Base-by-base conservation (phyloP, 139 green algal genomes). In the Volvox reticuliferus region DNA sequence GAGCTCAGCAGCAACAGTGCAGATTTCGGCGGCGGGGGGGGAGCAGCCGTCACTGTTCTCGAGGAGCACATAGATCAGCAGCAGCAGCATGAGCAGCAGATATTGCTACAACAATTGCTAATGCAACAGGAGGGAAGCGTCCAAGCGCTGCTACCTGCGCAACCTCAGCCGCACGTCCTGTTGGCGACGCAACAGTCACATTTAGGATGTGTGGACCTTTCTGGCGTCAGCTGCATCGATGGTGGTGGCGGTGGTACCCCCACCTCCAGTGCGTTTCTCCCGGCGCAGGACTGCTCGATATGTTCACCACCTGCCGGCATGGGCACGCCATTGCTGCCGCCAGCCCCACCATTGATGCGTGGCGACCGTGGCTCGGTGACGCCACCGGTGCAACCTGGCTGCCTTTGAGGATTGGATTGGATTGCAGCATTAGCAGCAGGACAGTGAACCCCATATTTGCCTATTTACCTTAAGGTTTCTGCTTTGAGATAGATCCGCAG, bases 1-100 rank as follows among this genome's bases (percentile, higher is more conserved):
- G 81, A 87, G n/a, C 61, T 67, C 28, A 86, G 80, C 80, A 86
- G 80, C 80, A 86, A 28, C 50, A 75, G 55, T 61, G 80, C 36
- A 13, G 50, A 73, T 18, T 16, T 24, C 16, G 80, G 55, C 28
- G 80, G 55, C 12, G 80, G 30, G 33, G 80, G 22, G 24, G 37
- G 36, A 22, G 44, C 22, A 18, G 37, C 78, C 0, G 78, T 37
- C 17, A 44, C 28, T 22, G 20, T 18, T 20, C 78, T 67, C 19
- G 36, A 67, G 21, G 78, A 84, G 36, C 26, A 22, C 21, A 13
- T 82, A 36, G 76, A 82, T 3, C 18, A 82, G 76, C 76, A 82
- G 76, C 71, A 55, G 32, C 76, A 55, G 76, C 76, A 61, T 33
- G 18, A 82, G 76, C 76, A 61, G 76, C 20, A 79, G 21, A n/a